phyloP scores from a whole-genome alignment of 2,329 filamentous ascomycete genomes.

The Pyricularia sp. region DNA sequence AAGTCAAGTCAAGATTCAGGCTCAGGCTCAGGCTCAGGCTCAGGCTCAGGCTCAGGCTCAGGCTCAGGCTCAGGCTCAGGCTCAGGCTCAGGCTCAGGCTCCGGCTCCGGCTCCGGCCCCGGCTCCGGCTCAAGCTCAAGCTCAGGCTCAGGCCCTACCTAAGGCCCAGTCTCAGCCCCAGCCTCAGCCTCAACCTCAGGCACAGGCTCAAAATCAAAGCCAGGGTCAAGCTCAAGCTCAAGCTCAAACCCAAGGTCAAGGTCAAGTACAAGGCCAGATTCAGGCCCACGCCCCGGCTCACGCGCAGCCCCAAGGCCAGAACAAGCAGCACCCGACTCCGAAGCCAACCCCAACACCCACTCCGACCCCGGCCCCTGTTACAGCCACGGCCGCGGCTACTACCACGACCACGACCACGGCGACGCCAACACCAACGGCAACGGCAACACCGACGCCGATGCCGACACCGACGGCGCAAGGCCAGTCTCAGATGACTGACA shows the following conservation, averaged over 20 bases:
- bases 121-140: not conserved
- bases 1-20: not conserved
- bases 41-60: no score
- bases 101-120: not conserved
- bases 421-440: no score
- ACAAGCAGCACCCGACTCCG: not conserved
- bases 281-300: not conserved
- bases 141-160: not conserved
- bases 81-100: not conserved
- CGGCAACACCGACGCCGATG: no score
- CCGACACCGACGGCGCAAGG: not conserved
- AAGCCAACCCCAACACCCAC: not conserved
- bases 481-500: not conserved
- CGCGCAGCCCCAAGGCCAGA: not conserved
- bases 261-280: not conserved
- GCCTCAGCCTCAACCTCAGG: not conserved
- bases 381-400: no score
- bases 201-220: not conserved
- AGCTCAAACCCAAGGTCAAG: not conserved
- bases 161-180: not conserved
- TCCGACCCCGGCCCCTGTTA: no score
- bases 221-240: not conserved
- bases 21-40: no score
- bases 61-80: no score
- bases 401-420: no score